A percentile compares a stretch with the other conserved stretches of the same genome.
phyloP scores from a whole-genome alignment of 495 filamentous ascomycete genomes.

The Aspergillus bertholletiae region DNA sequence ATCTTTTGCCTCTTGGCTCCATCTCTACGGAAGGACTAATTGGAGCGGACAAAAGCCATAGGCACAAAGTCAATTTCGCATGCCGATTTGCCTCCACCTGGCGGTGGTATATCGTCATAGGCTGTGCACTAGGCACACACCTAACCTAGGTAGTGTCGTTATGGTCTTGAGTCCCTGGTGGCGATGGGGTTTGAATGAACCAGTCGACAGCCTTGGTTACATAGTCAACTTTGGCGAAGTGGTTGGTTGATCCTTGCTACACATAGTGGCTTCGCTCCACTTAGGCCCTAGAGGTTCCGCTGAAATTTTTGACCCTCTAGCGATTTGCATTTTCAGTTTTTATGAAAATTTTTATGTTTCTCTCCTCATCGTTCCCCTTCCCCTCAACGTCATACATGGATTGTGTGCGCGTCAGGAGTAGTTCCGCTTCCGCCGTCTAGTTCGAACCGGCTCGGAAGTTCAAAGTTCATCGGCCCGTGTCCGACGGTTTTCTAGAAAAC shows the following conservation, averaged over 20 bases:
- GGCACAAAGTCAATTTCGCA: not conserved
- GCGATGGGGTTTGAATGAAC: not conserved
- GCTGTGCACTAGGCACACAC: not conserved
- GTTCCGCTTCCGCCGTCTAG: not conserved
- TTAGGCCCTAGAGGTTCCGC: not conserved
- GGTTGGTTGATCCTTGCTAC: conserved; percentile 3
- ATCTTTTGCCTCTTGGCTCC: conserved; percentile 1
- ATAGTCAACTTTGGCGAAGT: not conserved
- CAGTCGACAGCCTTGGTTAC: conserved; percentile 1
- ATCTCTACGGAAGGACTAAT: not conserved
- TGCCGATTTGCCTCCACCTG: not conserved
- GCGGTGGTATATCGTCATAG: conserved; percentile 1
- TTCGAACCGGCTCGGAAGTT: not conserved
- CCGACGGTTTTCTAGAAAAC: not conserved
- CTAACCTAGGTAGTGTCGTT: not conserved
- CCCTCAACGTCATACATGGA: not conserved
- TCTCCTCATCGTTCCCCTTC: not conserved
- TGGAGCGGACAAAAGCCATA: not conserved
- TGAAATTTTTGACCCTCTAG: conserved; percentile 1
- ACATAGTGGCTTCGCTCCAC: conserved; percentile 1
- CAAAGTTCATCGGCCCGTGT: not conserved
- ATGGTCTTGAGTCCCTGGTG: not conserved
- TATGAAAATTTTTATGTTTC: not conserved
- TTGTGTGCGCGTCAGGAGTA: not conserved
- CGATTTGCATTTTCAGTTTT: not conserved